Conservation (phyloP, 1,284 basidiomycete species). For the Athelia psychrophila region DNA sequence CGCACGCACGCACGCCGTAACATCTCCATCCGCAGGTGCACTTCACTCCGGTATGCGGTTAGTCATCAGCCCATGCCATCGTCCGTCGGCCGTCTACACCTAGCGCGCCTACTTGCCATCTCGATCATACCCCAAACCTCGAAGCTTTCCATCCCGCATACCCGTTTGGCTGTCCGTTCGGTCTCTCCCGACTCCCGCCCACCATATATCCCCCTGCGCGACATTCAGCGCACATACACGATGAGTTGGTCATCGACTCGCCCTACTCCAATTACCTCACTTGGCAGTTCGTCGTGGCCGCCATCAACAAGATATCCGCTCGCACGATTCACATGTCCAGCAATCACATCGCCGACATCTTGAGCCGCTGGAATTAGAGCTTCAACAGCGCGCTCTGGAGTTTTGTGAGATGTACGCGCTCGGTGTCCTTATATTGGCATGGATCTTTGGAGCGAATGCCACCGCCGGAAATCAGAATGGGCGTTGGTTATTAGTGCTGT, state of each 20-base stretch:
- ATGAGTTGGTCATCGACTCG: slow-evolving; percentile 89
- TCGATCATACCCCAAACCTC: no score
- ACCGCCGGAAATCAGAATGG: slow-evolving; percentile 83
- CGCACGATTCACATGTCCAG: slow-evolving; percentile 75
- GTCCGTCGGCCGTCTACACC: no score
- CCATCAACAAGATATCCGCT: slow-evolving; percentile 88
- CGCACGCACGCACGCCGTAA: no score
- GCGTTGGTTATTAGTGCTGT: no score
- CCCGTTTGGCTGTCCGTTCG: no score
- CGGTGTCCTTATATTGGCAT: slow-evolving; percentile 70
- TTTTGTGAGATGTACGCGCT: slow-evolving; percentile 82
- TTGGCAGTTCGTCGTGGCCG: slow-evolving; percentile 90
- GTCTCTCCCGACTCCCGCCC: no score
- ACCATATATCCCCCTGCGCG: no score
- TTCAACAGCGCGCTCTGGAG: slow-evolving; percentile 96
- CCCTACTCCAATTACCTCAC: slow-evolving; percentile 92
- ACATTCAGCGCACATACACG: no score
- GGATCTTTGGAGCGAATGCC: slow-evolving; percentile 97
- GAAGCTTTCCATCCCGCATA: slow-evolving; percentile 47
- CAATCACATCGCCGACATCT: slow-evolving; percentile 74
- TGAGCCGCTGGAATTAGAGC: slow-evolving; percentile 88
- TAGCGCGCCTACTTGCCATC: no score
- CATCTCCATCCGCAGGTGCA: no score
- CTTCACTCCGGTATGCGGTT: no score
- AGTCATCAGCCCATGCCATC: no score